These are phyloP conservation scores for Agrocybe chaxingu DNA, from an alignment of 768 basidiomycete genomes.

Conservation along the genomic window DNA sequence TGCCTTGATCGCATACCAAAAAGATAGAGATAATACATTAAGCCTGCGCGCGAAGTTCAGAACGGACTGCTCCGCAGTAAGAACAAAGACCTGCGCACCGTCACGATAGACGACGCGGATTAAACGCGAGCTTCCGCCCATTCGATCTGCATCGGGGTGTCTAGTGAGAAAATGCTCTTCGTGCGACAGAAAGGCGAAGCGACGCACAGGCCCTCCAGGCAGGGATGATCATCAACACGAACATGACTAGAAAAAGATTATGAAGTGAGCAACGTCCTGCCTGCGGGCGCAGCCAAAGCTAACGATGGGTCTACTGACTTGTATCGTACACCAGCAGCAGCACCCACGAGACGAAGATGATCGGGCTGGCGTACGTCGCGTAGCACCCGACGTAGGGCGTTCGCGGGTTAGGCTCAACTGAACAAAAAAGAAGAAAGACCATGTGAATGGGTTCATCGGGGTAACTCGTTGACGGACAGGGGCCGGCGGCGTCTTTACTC, in stretches of 20 bases:
- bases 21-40: conserved; percentile 20
- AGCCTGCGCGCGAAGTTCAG: conserved; percentile 7
- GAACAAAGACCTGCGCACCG: conserved; percentile 7
- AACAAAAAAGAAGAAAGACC: neutral
- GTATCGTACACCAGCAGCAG: conserved; percentile 14
- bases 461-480: neutral
- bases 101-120: conserved; percentile 12
- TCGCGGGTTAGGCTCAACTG: conserved; percentile 16
- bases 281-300: neutral
- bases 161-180: neutral
- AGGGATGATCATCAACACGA: conserved; percentile 14
- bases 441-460: neutral
- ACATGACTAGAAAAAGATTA: conserved; percentile 8
- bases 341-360: conserved; percentile 17
- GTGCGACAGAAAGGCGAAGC: neutral
- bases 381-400: conserved; percentile 17
- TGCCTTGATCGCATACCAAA: conserved; percentile 8
- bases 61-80: neutral
- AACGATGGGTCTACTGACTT: conserved; percentile 1
- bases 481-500: neutral
- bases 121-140: conserved; percentile 11
- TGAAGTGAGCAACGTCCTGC: neutral
- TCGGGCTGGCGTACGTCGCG: conserved; percentile 12
- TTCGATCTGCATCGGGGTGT: neutral
- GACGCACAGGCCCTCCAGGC: conserved; percentile 14